Evolutionary conservation across 208 protist genomes (phyloP).

Genomic region (Wallacemonas sp.): DNA sequence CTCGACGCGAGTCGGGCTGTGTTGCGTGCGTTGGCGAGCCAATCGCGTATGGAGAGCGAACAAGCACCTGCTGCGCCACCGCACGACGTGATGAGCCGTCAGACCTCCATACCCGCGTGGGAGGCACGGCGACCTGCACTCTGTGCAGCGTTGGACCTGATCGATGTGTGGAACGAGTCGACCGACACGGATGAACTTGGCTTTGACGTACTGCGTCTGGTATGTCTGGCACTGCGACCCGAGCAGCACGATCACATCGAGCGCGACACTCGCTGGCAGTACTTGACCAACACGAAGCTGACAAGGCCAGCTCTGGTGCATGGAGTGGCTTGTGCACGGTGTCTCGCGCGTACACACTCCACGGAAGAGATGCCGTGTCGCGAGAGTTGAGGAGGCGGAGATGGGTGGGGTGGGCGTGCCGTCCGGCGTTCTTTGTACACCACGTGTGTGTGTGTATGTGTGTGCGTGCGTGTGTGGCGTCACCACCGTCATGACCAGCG

Average conservation of each 20-base stretch:
- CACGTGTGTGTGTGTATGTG: not conserved
- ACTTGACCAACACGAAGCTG: slow-evolving; percentile 72
- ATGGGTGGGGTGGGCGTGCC: not conserved
- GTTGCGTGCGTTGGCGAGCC: not conserved
- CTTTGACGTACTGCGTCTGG: slow-evolving; percentile 43
- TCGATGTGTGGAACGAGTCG: slow-evolving; percentile 64
- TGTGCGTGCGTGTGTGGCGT: no score
- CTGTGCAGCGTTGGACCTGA: slow-evolving; percentile 41
- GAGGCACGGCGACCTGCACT: slow-evolving; percentile 31
- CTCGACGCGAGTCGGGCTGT: not conserved
- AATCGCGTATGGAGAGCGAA: no score
- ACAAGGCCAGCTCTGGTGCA: slow-evolving; percentile 45
- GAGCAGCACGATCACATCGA: slow-evolving; percentile 45
- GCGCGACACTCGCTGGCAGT: slow-evolving; percentile 62
- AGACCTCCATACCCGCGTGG: not conserved
- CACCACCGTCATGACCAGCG: no score
- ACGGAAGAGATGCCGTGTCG: not conserved
- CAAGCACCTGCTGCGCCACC: not conserved
- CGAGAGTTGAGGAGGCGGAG: not conserved
- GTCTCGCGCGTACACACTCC: slow-evolving; percentile 24
- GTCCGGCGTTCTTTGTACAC: not conserved
- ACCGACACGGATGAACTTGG: slow-evolving; percentile 77
- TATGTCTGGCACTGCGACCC: slow-evolving; percentile 57
- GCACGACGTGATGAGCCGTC: not conserved
- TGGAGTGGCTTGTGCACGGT: slow-evolving; percentile 32